Evolutionary conservation across 768 basidiomycete species (phyloP), one percentile per base, ranked within the genome.

Genomic region (Panaeolus papilionaceus): DNA sequence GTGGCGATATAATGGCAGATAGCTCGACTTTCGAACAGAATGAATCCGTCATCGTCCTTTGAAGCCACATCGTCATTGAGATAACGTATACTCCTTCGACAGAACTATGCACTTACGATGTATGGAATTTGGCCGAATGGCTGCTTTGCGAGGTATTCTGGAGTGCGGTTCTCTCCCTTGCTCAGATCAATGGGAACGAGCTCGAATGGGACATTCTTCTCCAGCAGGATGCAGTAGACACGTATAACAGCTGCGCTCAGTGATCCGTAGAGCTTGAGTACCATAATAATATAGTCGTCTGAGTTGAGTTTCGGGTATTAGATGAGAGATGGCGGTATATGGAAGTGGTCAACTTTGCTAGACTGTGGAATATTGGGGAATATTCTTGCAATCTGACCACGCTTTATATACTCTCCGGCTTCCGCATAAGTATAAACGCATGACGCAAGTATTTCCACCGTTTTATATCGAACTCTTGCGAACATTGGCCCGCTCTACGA

Each of bases 81-180:
- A 38, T 45, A 20, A 11, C 18, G 20, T 12, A 7, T 26, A 6
- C 20, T 38, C 28, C 33, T 38, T 40, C 3, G 11, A 45, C 61
- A 5, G 16, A 38, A 47, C 6, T 10, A 18, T 38, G 58, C 26
- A 74, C 79, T 44, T 66, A 84, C 85, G 65, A 90, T 81, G 73
- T 82, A 86, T 2, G 89, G 89, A 38, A 89, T 79, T 70, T 88
- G 85, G n/a, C 88, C 88, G 71, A 90, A 91, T 0, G 92, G 92
- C 71, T 93, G 89, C 61, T 81, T 77, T 37, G 76, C 71, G 12
- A 83, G 23, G 78, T 77, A 85, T 8, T 71, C 82, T 0, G 83
- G 72, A 0, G 73, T 4, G 74, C 88, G 89, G 39, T 89, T 86
- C 42, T 82, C 80, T 20, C 73, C 75, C 69, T 82, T 82, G 49